These are phyloP conservation scores for Bacidia gigantensis DNA, from an alignment of 495 filamentous ascomycete species.

Conservation along the genomic window DNA sequence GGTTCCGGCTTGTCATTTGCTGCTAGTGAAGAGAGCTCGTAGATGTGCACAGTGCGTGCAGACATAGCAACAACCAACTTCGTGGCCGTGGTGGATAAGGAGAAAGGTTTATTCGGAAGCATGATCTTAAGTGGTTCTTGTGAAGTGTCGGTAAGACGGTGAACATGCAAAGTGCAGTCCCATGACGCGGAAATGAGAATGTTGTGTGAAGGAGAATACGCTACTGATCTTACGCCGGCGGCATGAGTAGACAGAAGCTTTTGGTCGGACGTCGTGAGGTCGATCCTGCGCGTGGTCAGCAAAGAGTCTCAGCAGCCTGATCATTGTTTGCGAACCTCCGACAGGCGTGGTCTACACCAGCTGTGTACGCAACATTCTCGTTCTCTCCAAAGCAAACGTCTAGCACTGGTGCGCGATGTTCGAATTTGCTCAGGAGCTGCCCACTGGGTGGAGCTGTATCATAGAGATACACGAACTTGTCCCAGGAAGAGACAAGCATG, in stretches of 20 bases:
- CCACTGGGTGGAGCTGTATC: slow-evolving; percentile 50
- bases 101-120: slow-evolving; percentile 76
- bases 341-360: slow-evolving; percentile 74
- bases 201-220: slow-evolving; percentile 62
- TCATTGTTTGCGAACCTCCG: no score
- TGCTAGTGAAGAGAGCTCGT: slow-evolving; percentile 62
- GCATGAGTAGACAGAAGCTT: slow-evolving; percentile 65
- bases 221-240: slow-evolving; percentile 65
- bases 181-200: slow-evolving; percentile 81
- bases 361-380: slow-evolving; percentile 68
- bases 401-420: slow-evolving; percentile 75
- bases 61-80: slow-evolving; percentile 93
- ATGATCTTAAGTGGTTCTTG: slow-evolving; percentile 42
- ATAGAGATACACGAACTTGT: slow-evolving; percentile 83
- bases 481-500: slow-evolving; percentile 88
- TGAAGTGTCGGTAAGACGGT: slow-evolving; percentile 39
- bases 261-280: slow-evolving; percentile 57
- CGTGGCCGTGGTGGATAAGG: slow-evolving; percentile 62
- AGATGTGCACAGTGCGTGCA: slow-evolving; percentile 79
- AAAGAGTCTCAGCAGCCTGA: no score
- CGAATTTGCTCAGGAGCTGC: slow-evolving; percentile 53
- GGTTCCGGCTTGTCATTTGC: slow-evolving; percentile 40
- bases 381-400: slow-evolving; percentile 78
- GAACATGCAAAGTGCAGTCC: slow-evolving; percentile 81
- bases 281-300: slow-evolving; percentile 38